Evolutionary conservation across 2,329 filamentous ascomycete genomes (phyloP).

Genomic region (Trichoderma harzianum): DNA sequence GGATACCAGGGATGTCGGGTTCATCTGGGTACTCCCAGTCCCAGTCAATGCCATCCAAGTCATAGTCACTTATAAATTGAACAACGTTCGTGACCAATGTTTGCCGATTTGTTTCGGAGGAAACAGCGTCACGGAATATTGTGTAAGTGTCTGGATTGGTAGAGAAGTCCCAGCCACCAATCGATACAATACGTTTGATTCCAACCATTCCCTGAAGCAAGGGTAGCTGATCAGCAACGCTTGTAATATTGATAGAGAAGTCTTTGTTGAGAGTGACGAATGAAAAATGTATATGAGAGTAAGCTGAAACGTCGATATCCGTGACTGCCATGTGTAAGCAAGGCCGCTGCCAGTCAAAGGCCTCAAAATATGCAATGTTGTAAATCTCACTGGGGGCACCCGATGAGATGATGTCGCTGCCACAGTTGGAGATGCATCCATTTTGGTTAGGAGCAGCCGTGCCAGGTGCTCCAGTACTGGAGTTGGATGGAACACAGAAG

Average conservation of each 20-base stretch:
- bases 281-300: not conserved
- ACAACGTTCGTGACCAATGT: conserved; percentile 33
- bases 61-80: conserved; percentile 34
- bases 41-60: conserved; percentile 39
- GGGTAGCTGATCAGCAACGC: not conserved
- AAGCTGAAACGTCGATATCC: not conserved
- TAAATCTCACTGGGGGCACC: not conserved
- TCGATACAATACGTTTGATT: conserved; percentile 28
- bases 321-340: not conserved
- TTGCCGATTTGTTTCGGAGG: conserved; percentile 28
- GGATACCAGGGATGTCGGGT: conserved; percentile 30
- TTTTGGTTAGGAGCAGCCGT: not conserved
- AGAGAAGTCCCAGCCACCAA: conserved; percentile 30
- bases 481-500: conserved; percentile 33
- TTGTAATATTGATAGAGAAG: not conserved
- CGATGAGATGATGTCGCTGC: conserved; percentile 16
- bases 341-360: not conserved
- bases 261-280: not conserved
- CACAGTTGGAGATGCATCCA: conserved; percentile 26
- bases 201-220: not conserved
- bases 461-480: not conserved
- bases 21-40: conserved; percentile 41
- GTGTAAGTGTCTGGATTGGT: conserved; percentile 18
- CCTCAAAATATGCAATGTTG: not conserved
- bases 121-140: conserved; percentile 23